phyloP scores from a whole-genome alignment of 2,329 filamentous ascomycete species.

The Cryphonectria japonica region DNA sequence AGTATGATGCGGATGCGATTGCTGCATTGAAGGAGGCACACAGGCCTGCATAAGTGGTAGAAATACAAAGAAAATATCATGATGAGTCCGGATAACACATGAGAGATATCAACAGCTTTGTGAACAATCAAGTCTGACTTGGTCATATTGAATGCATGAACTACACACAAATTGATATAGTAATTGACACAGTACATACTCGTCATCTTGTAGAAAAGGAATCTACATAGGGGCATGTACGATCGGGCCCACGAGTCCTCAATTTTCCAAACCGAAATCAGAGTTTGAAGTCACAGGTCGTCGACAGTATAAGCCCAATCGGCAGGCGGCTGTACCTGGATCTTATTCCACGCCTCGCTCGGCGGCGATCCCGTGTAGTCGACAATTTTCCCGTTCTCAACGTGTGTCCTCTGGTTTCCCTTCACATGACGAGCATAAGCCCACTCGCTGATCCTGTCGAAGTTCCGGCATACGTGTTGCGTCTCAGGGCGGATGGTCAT shows the following conservation, averaged over 20 bases:
- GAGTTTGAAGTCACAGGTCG: neutral
- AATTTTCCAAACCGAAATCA: neutral
- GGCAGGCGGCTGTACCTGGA: constrained; percentile 12
- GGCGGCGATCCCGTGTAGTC: constrained; percentile 17
- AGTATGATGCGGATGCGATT: constrained; percentile 41
- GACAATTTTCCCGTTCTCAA: constrained; percentile 18
- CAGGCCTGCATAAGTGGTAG: constrained; percentile 20
- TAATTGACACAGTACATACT: neutral
- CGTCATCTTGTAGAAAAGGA: neutral
- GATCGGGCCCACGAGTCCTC: too few species aligned
- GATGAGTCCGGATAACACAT: neutral
- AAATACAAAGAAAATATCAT: neutral
- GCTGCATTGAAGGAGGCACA: constrained; percentile 39
- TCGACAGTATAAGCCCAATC: constrained; percentile 19
- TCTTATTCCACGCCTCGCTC: constrained; percentile 18
- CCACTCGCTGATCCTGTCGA: constrained; percentile 22
- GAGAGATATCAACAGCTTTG: too few species aligned
- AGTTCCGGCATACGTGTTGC: constrained; percentile 17
- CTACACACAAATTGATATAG: neutral
- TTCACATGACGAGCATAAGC: constrained; percentile 15
- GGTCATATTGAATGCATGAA: too few species aligned
- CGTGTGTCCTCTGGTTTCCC: constrained; percentile 14
- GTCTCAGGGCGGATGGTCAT: constrained; percentile 19
- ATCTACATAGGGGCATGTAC: neutral
- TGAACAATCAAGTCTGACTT: too few species aligned